phyloP scores from a whole-genome alignment of 176 grass and related monocot genomes.

The Aegilops sharonensis region DNA sequence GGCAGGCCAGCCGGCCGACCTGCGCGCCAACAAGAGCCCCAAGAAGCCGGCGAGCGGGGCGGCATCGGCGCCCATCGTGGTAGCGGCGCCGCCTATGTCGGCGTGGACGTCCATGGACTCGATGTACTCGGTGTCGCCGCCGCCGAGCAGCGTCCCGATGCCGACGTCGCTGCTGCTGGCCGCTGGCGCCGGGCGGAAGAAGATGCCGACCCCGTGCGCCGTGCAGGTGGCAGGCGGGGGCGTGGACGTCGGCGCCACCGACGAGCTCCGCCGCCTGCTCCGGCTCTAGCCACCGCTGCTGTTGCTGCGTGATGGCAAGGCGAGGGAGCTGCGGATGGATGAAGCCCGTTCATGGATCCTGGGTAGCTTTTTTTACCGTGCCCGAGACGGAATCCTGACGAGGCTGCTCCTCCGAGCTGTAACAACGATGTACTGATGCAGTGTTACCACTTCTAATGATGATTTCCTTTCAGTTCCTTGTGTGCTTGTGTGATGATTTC shows the following conservation, averaged over 20 bases:
- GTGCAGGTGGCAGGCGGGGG: conserved; percentile 30
- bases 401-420: conserved; percentile 9
- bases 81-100: neutral
- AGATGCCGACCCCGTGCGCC: conserved; percentile 34
- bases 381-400: neutral
- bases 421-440: neutral
- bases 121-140: conserved; percentile 64
- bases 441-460: neutral
- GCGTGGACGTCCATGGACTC: conserved; percentile 42
- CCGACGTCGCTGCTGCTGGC: conserved; percentile 59
- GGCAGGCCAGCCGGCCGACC: neutral
- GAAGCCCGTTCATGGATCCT: neutral
- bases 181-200: neutral
- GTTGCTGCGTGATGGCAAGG: neutral
- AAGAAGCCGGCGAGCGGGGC: neutral
- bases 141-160: conserved; percentile 82
- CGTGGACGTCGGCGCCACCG: conserved; percentile 64
- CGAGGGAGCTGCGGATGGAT: neutral
- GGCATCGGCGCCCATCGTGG: conserved; percentile 31
- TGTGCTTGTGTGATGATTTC: neutral
- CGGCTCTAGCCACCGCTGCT: conserved; percentile 40
- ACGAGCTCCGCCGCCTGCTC: conserved; percentile 68
- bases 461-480: neutral
- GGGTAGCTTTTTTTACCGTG: conserved; percentile 23
- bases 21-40: conserved; percentile 28